Base-by-base conservation (phyloP, 352 stramenopile species). In the Phytophthora pluvialis region DNA sequence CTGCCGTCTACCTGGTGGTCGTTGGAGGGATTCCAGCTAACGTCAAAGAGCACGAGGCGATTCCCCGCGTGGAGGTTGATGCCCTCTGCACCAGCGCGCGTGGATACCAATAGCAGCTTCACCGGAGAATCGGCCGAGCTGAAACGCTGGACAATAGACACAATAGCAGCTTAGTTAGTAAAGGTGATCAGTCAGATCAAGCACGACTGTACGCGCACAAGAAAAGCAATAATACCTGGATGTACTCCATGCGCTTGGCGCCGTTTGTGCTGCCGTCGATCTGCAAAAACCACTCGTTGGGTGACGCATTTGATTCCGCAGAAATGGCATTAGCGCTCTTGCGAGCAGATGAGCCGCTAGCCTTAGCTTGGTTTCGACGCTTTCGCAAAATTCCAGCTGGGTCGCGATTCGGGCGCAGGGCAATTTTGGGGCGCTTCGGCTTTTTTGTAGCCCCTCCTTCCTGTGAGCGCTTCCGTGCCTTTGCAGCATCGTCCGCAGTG, bases 1-100 rank as follows among this genome's bases (percentile, higher is more conserved):
- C n/a, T 56, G 42, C 32, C 10, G 26, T 29, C 21, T 72, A 93
- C 84, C 80, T 95, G 86, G 60, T 97, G 89, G 60, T 97, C 90
- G 38, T 95, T 90, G 3, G 86, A 96, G 31, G 90, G 90, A 62
- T 97, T 97, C 90, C 90, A 97, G 67, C 89, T 96, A 46, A 95
- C 88, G 46, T 97, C 90, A 48, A 96, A 97, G 6, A 97, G 63
- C 33, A 97, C 86, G n/a, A 97, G 79, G 4, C 90, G 89, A 60
- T 96, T 97, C 2, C 81, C 90, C n/a, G 86, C 88, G 64, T 94
- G 82, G 43, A 97, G 55, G 66, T 97, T 97, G 50, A 97, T 93
- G 16, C 91, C 91, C 68, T 95, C 87, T 13, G 84, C 87, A n/a
- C 87, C 87, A 50, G 87, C 87, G 26, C 83, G 81, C 11, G 87